A percentile compares a stretch with the other conserved stretches of the same genome.
These are phyloP conservation scores for Alternaria infectoria DNA, from an alignment of 2,329 filamentous ascomycete species.

Conservation along the genomic window DNA sequence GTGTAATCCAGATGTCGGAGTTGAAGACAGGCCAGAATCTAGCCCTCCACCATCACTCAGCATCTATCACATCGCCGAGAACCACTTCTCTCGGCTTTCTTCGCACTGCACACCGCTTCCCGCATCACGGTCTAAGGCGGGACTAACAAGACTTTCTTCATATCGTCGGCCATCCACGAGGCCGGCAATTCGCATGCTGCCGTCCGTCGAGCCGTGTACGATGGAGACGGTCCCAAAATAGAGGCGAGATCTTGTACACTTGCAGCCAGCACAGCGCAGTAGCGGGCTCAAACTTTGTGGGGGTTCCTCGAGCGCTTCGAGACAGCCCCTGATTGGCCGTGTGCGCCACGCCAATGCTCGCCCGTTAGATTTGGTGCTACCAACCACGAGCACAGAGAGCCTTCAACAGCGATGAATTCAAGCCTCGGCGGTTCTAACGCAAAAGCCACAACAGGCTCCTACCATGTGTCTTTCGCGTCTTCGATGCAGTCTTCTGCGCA, in stretches of 20 bases:
- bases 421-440: conserved; percentile 40
- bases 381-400: conserved; percentile 41
- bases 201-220: conserved; percentile 6
- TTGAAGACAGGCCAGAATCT: neutral
- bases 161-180: conserved; percentile 17
- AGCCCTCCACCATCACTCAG: conserved; percentile 18
- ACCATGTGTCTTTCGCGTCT: conserved; percentile 16
- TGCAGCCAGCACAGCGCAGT: conserved; percentile 29
- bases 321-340: conserved; percentile 33
- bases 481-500: neutral
- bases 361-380: conserved; percentile 28
- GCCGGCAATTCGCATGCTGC: conserved; percentile 12
- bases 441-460: conserved; percentile 27
- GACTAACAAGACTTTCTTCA: conserved; percentile 17
- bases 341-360: conserved; percentile 19
- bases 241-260: conserved; percentile 26
- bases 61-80: conserved; percentile 17
- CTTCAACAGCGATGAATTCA: conserved; percentile 27
- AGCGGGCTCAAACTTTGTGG: conserved; percentile 24
- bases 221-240: conserved; percentile 32
- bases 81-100: conserved; percentile 13
- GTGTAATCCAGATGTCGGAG: neutral
- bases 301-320: conserved; percentile 38
- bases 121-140: conserved; percentile 37
- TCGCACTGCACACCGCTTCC: conserved; percentile 28